Evolutionary conservation across 495 filamentous ascomycete genomes (phyloP).

Genomic region (Hapsidospora chrysogenum): DNA sequence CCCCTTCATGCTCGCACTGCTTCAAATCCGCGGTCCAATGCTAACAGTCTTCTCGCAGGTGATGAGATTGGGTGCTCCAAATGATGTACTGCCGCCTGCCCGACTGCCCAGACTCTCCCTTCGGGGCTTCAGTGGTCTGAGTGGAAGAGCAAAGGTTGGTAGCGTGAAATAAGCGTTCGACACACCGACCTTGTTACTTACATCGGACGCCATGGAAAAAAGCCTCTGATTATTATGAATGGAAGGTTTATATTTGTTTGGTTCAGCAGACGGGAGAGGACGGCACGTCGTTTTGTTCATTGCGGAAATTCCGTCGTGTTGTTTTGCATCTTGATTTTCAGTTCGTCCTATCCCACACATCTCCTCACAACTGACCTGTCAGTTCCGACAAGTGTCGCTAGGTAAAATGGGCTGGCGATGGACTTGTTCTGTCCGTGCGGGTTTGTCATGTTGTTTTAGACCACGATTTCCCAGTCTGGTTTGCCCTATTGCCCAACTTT

Average conservation of each 20-base stretch:
- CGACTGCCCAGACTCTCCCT: conserved; percentile 20
- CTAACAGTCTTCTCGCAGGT: conserved; percentile 47
- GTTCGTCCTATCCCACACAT: background rate
- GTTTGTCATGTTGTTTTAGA: no score
- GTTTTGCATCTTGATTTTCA: conserved; percentile 1
- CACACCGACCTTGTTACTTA: conserved; percentile 91
- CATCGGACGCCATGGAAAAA: conserved; percentile 92
- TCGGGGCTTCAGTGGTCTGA: conserved; percentile 64
- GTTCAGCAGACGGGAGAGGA: no score
- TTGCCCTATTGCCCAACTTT: no score
- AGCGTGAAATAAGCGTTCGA: conserved; percentile 97
- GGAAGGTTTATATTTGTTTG: conserved; percentile 11
- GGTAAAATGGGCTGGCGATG: no score
- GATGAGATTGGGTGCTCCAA: conserved; percentile 98
- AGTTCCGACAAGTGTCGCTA: no score
- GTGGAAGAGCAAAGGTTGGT: conserved; percentile 40
- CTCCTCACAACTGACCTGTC: no score
- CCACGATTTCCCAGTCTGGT: no score
- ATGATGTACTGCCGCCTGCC: conserved; percentile 49
- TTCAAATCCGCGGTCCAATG: conserved; percentile 3
- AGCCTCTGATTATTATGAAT: conserved; percentile 60
- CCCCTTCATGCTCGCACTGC: no score
- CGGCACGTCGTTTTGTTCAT: no score
- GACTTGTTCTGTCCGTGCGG: no score
- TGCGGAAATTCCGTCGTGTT: no score